phyloP scores from a whole-genome alignment of 78 protist genomes.

The Planoprotostelium fungivorum region DNA sequence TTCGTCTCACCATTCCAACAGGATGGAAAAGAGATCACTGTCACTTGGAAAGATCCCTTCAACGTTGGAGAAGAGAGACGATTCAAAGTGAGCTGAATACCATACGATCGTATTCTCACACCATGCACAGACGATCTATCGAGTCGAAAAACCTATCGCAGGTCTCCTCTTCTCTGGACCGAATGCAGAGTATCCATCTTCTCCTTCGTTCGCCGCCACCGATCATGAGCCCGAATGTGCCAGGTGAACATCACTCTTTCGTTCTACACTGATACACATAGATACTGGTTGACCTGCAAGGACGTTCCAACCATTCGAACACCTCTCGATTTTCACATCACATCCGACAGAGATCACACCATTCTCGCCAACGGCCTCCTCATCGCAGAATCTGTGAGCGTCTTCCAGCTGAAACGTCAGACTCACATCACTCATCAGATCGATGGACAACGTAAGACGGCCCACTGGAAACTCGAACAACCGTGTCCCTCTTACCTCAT shows the following conservation, averaged over 20 bases:
- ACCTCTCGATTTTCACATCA: neutral
- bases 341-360: neutral
- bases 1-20: neutral
- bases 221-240: neutral
- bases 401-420: too few species aligned
- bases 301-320: neutral
- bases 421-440: too few species aligned
- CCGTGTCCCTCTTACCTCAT: neutral
- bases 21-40: neutral
- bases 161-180: neutral
- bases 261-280: neutral
- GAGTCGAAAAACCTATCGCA: neutral
- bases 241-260: neutral
- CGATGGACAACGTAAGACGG: neutral
- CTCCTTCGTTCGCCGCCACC: neutral
- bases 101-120: neutral
- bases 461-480: neutral
- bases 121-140: neutral
- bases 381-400: neutral
- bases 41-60: neutral
- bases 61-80: neutral
- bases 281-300: neutral
- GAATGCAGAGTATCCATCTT: neutral
- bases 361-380: neutral
- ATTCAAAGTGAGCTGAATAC: neutral